A percentile compares a stretch with the other conserved stretches of the same genome.
Evolutionary conservation across 2,329 filamentous ascomycete species (phyloP).

Genomic region (Venturia asperata): DNA sequence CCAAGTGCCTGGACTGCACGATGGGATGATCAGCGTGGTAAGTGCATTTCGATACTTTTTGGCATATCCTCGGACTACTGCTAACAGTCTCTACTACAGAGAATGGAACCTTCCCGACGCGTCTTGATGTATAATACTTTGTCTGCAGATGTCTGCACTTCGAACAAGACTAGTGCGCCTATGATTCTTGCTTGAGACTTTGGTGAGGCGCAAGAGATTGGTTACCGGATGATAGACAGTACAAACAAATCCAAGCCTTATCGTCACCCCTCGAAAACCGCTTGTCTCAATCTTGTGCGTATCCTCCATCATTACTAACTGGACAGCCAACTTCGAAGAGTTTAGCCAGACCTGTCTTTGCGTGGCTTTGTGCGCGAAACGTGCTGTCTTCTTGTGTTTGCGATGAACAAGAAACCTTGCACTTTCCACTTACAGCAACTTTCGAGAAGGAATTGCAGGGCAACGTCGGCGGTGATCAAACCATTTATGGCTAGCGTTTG

Average conservation of each 20-base stretch:
- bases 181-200: background rate
- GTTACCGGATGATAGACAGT: background rate
- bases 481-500: background rate
- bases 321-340: background rate
- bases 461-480: background rate
- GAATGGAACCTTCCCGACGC: constrained; percentile 50
- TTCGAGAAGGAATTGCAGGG: background rate
- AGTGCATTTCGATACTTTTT: constrained; percentile 31
- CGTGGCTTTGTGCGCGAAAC: background rate
- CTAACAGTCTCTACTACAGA: constrained; percentile 31
- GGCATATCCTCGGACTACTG: background rate
- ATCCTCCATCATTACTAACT: background rate
- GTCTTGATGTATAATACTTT: constrained; percentile 36
- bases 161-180: background rate
- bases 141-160: background rate
- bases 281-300: background rate
- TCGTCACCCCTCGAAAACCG: background rate
- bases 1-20: constrained; percentile 86
- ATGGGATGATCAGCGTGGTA: constrained; percentile 97
- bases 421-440: background rate
- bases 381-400: background rate
- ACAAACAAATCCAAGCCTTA: constrained; percentile 1
- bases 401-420: background rate
- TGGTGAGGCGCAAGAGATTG: background rate
- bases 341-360: background rate